Evolutionary conservation across 2,329 filamentous ascomycete genomes (phyloP).

Genomic region (Lasiodiplodia gonubiensis): DNA sequence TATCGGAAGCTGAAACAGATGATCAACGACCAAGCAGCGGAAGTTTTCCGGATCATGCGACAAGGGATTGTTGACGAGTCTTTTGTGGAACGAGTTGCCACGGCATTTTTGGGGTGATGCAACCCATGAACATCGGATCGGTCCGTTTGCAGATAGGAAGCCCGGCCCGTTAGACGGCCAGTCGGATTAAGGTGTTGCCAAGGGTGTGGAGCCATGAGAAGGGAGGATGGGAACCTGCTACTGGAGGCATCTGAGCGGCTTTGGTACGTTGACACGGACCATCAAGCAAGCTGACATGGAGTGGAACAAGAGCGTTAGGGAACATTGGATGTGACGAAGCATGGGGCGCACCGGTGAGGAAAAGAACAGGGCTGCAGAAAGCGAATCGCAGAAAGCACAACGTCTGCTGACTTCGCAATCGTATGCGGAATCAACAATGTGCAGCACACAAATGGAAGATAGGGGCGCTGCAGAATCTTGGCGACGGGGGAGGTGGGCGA

Average conservation of each 20-base stretch:
- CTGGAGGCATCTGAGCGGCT: neutral
- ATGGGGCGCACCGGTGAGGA: neutral
- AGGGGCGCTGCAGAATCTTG: neutral
- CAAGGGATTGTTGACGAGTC: neutral
- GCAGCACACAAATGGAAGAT: neutral
- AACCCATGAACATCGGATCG: neutral
- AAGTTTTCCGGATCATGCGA: neutral
- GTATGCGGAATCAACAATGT: neutral
- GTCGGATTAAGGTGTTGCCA: neutral
- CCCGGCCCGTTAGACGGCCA: neutral
- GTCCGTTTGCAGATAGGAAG: neutral
- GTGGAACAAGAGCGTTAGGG: neutral
- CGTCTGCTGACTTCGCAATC: neutral
- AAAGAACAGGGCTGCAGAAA: neutral
- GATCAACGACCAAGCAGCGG: neutral
- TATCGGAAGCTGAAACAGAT: conserved; percentile 2
- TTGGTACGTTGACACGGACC: neutral
- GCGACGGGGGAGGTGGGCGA: neutral
- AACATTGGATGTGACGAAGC: neutral
- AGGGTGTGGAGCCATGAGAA: too few species aligned
- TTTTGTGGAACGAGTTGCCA: too few species aligned
- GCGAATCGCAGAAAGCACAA: neutral
- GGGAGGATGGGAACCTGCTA: neutral
- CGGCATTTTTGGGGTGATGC: neutral
- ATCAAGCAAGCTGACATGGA: neutral